Evolutionary conservation across 176 grass and related monocot species (phyloP).

Genomic region (Melocanna baccifera): DNA sequence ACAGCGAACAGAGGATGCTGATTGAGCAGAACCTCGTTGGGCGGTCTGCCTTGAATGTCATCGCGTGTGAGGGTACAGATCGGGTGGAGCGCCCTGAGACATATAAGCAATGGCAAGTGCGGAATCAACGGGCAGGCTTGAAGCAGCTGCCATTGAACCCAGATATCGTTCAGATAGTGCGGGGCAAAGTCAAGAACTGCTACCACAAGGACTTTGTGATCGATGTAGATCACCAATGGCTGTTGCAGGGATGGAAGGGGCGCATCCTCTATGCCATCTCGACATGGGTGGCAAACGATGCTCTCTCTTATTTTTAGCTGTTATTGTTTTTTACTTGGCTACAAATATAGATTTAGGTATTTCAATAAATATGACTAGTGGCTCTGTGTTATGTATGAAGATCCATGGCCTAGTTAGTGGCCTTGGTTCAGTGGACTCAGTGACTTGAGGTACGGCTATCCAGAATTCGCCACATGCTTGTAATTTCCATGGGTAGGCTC

Average conservation of each 20-base stretch:
- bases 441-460: constrained; percentile 18
- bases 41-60: constrained; percentile 63
- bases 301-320: constrained; percentile 32
- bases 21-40: constrained; percentile 75
- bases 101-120: constrained; percentile 85
- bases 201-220: constrained; percentile 89
- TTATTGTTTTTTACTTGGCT: background rate
- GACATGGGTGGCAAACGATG: constrained; percentile 53
- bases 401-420: constrained; percentile 13
- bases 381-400: constrained; percentile 40
- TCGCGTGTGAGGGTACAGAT: constrained; percentile 69
- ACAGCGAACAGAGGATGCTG: constrained; percentile 60
- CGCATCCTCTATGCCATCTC: constrained; percentile 67
- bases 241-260: constrained; percentile 87
- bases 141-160: constrained; percentile 64
- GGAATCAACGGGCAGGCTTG: constrained; percentile 68
- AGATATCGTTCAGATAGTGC: constrained; percentile 32
- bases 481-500: background rate
- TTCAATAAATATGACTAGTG: constrained; percentile 20
- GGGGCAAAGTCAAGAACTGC: constrained; percentile 44
- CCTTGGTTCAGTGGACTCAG: constrained; percentile 18
- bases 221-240: constrained; percentile 68
- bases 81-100: constrained; percentile 81
- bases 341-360: constrained; percentile 32
- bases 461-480: background rate